Evolutionary conservation across 768 basidiomycete genomes (phyloP), one percentile per base, ranked within the genome.

Genomic region (Tulasnella calospora): DNA sequence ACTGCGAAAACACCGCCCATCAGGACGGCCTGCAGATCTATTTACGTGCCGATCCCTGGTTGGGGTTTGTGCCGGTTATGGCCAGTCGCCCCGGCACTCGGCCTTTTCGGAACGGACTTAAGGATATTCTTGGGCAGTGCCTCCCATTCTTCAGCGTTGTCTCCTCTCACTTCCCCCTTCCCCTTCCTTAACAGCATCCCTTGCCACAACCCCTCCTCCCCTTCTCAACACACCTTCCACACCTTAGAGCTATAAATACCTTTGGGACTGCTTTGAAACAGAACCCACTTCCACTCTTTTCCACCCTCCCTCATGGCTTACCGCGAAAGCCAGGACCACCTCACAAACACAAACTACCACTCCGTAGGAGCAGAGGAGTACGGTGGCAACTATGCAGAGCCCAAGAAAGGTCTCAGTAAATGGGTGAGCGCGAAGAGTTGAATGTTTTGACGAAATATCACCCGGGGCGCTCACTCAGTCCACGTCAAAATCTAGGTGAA

Each of bases 381-480:
- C 40, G 44, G 40, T 35, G 67, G 40, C 15, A 33, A 72, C 70
- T 41, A 70, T 57, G 77, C 81, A 17, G 79, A 82, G 79, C 83
- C 86, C 51, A 91, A 89, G 87, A 90, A 87, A 80, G 85, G 87
- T 57, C 82, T 84, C 74, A 92, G 89, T 85, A 89, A 88, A 77
- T 95, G 92, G 93, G 85, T 94, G 80, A 93, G 92, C 84, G 86
- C 71, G 41, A 71, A 15, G 15, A 21, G 23, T 21, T 35, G 23
- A 47, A 35, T 33, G 44, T 44, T 67, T 27, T 35, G 30, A 21
- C 21, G 19, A 30, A 15, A 40, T 33, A 41, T 13, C 12, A n/a
- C 21, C 38, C 17, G 3, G 35, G 33, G n/a, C 36, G 40, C 38
- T 61, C 76, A 27, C 21, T 46, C 27, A 46, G 35, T 44, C 35